Percentiles rank a stretch among this genome's conserved stretches.
Evolutionary conservation across 495 filamentous ascomycete genomes (phyloP).

Genomic region (Bathelium albidoporum): DNA sequence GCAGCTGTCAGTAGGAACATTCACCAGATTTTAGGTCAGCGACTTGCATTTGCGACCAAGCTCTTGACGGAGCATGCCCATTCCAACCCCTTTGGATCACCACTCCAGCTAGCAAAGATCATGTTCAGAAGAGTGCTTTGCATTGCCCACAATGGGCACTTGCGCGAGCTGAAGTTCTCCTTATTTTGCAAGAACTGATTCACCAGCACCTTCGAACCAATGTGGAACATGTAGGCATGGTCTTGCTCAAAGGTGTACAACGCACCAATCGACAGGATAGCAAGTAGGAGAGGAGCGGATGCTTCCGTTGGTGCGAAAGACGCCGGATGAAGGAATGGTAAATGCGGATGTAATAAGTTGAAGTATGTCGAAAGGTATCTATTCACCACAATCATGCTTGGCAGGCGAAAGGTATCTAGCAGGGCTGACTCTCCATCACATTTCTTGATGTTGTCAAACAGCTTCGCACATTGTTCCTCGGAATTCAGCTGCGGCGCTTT

Average conservation of each 20-base stretch:
- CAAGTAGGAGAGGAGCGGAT: conserved; percentile 73
- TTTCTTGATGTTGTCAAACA: conserved; percentile 74
- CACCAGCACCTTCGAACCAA: conserved; percentile 91
- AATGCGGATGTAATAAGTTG: conserved; percentile 89
- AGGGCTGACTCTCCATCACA: conserved; percentile 73
- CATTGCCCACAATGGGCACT: conserved; percentile 96
- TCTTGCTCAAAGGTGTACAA: conserved; percentile 96
- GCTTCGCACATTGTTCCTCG: conserved; percentile 70
- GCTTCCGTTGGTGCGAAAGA: conserved; percentile 74
- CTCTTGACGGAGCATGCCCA: conserved; percentile 99
- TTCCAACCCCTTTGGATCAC: conserved; percentile 91
- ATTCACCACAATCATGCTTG: conserved; percentile 66
- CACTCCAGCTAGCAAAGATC: conserved; percentile 99
- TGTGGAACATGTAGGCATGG: conserved; percentile 91
- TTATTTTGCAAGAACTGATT: conserved; percentile 96
- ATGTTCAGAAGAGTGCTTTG: conserved; percentile 93
- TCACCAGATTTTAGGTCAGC: neutral
- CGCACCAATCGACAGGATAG: conserved; percentile 90
- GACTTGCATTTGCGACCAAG: conserved; percentile 69
- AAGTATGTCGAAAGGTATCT: conserved; percentile 92
- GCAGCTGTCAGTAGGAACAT: conserved; percentile 10
- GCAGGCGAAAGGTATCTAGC: conserved; percentile 80
- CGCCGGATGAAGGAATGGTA: conserved; percentile 90
- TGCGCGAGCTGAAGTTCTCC: conserved; percentile 97
- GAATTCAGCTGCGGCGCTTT: conserved; percentile 41